Base-by-base conservation (phyloP, 345 rosid genomes). In the Leavenworthia alabamica region DNA sequence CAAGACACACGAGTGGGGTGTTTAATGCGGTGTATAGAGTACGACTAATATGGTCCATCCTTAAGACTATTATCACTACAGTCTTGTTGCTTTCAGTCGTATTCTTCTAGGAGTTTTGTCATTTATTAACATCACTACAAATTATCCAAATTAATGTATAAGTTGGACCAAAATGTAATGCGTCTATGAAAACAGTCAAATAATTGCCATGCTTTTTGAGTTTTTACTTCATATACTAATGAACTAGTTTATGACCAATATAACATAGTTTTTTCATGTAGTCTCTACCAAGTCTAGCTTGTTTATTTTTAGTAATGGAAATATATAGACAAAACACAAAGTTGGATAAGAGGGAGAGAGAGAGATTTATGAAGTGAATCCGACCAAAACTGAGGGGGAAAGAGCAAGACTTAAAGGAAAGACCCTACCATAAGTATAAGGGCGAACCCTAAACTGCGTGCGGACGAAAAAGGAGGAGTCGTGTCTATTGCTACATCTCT, bases 1-100 rank as follows among this genome's bases (percentile, higher is more conserved):
- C 68, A 56, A 23, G 74, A 56, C 69, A 70, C 74, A 70, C 74
- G 64, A 70, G 74, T 70, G 74, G 68, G 69, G 74, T 62, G 59
- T 55, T 70, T 29, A 70, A 45, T 57, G 71, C 51, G 58, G 50
- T 67, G 71, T 39, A 29, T 27, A 67, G 58, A 58, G 59, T 58
- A 67, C 26, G 51, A 67, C 72, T 68, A 39, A 31, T 48, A 20
- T 49, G 56, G 64, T 47, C 57, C 49, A 56, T 47, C 17, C 56
- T 26, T 22, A 48, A 47, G 43, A 67, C 71, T 48, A 23, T 50
- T 48, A 41, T 50, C 22, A 32, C 16, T 41, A 5, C 50, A 10
- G 60, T 62, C 74, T 70, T 46, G 52, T 70, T 55, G 37, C 68
- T 70, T 62, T 70, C 74, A 62, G 64, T 70, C 64, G 17, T 35